phyloP scores from a whole-genome alignment of 148 eudicot species.

The Silene latifolia region DNA sequence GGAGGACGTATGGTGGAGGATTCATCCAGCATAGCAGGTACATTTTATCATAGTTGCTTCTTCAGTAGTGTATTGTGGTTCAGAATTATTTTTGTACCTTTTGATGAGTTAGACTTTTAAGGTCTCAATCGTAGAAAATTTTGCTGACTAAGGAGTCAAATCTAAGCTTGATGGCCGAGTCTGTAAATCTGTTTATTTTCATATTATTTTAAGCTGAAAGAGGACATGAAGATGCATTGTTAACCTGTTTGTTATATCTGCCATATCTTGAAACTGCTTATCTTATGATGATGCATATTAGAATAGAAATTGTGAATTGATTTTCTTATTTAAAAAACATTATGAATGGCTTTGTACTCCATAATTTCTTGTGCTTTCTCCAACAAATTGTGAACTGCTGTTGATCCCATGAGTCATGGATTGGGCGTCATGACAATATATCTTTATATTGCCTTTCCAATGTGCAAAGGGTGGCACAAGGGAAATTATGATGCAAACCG shows the following conservation, averaged over 20 bases:
- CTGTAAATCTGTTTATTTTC: neutral
- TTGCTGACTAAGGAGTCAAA: neutral
- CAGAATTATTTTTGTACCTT: neutral
- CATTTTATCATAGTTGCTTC: conserved; percentile 8
- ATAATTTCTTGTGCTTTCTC: neutral
- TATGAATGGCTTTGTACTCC: neutral
- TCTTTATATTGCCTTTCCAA: neutral
- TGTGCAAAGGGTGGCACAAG: neutral
- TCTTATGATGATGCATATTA: neutral
- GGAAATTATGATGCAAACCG: neutral
- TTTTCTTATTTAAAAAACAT: neutral
- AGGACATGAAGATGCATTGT: neutral
- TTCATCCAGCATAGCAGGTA: conserved; percentile 96
- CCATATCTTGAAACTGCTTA: neutral
- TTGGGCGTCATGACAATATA: neutral
- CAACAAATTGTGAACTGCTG: neutral
- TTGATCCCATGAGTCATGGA: neutral
- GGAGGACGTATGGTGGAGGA: conserved; percentile 99
- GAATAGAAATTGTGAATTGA: neutral
- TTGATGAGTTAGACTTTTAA: neutral
- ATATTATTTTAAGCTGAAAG: neutral
- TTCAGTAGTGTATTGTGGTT: neutral
- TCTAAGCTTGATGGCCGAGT: neutral
- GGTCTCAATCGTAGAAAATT: neutral
- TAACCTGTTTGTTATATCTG: conserved; percentile 1